Conservation (phyloP, 169 alveolate genomes). For the Toxoplasma gondii region DNA sequence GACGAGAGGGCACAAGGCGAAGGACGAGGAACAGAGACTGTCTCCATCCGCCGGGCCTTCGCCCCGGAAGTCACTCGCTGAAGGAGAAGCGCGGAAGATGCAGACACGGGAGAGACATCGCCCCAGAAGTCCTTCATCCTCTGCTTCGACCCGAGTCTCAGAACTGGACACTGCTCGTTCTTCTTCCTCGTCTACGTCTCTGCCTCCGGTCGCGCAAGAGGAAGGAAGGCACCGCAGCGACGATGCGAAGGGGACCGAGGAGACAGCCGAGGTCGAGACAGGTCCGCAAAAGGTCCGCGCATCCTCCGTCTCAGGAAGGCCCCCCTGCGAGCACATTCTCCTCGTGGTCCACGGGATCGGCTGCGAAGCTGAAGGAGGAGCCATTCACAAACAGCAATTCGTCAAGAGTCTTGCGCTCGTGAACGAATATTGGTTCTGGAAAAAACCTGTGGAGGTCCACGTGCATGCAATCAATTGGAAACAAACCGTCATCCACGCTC, state of each 20-base stretch:
- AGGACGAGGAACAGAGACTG: background rate
- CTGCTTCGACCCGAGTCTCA: background rate
- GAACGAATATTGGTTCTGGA: constrained; percentile 57
- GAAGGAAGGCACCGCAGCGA: background rate
- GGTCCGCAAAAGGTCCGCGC: background rate
- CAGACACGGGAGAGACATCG: background rate
- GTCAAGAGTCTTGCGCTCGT: constrained; percentile 21
- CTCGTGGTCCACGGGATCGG: constrained; percentile 65
- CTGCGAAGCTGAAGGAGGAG: constrained; percentile 46
- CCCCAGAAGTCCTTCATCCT: background rate
- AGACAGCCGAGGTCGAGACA: background rate
- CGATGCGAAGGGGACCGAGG: background rate
- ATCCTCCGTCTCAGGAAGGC: background rate
- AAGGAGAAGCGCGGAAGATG: background rate
- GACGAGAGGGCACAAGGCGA: background rate
- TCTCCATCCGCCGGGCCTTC: background rate
- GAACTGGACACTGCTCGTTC: background rate
- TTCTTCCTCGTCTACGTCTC: background rate
- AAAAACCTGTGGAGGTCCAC: constrained; percentile 47
- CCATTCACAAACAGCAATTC: constrained; percentile 18
- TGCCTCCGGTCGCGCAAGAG: background rate
- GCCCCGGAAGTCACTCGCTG: background rate
- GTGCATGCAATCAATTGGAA: constrained; percentile 63
- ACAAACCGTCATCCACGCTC: constrained; percentile 50
- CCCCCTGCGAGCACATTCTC: constrained; percentile 55